phyloP scores from a whole-genome alignment of 2,329 filamentous ascomycete genomes.

The Scedosporium dehoogii region DNA sequence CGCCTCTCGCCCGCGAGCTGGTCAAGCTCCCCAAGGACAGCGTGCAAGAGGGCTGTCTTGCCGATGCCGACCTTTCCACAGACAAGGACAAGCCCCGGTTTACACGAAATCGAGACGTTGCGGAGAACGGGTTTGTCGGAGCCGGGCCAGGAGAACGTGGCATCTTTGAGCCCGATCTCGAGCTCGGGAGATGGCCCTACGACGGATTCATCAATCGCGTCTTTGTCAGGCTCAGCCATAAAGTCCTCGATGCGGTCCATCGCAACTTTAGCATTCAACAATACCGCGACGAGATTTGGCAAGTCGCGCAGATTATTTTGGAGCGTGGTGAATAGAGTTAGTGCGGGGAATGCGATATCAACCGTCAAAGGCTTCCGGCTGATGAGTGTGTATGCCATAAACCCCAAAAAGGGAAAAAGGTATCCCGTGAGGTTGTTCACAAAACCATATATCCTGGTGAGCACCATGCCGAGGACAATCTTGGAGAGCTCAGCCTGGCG shows the following conservation, averaged over 20 bases:
- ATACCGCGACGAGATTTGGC: constrained; percentile 62
- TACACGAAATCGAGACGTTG: constrained; percentile 34
- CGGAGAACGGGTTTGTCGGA: constrained; percentile 41
- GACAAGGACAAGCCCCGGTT: constrained; percentile 41
- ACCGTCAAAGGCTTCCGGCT: constrained; percentile 60
- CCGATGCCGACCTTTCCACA: constrained; percentile 51
- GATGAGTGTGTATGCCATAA: constrained; percentile 70
- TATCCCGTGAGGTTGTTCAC: constrained; percentile 63
- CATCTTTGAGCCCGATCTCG: constrained; percentile 47
- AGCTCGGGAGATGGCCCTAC: background rate
- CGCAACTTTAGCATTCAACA: constrained; percentile 76
- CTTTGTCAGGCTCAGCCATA: constrained; percentile 76
- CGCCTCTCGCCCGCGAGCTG: constrained; percentile 41
- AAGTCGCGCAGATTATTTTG: constrained; percentile 65
- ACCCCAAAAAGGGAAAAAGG: constrained; percentile 69
- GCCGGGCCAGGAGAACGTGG: constrained; percentile 74
- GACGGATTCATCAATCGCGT: constrained; percentile 25
- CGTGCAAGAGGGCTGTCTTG: constrained; percentile 51
- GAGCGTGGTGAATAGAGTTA: constrained; percentile 70
- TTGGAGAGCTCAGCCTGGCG: constrained; percentile 58
- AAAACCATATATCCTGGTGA: constrained; percentile 53
- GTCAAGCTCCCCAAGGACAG: constrained; percentile 56
- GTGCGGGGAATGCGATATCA: constrained; percentile 76
- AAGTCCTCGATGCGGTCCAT: constrained; percentile 75
- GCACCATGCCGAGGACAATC: constrained; percentile 53